These are phyloP conservation scores for Plantago major DNA, from an alignment of 257 asterid species.

Conservation along the genomic window DNA sequence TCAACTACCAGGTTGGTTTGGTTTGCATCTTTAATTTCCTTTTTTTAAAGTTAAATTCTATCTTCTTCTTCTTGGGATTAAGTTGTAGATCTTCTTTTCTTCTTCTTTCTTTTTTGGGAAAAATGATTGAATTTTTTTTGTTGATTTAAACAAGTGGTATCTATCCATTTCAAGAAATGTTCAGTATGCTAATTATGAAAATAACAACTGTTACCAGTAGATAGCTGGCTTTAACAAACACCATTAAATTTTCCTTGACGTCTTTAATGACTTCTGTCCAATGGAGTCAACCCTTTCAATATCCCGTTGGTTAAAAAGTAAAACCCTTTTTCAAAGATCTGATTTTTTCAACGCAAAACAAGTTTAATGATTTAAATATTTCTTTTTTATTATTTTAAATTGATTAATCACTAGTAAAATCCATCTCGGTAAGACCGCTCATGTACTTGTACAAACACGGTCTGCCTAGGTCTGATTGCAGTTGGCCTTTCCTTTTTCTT, in stretches of 20 bases:
- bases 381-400: not conserved
- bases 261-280: conserved; percentile 8
- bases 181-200: not conserved
- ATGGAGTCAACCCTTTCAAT: conserved; percentile 11
- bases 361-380: not conserved
- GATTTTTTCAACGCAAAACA: not conserved
- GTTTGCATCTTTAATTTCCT: not conserved
- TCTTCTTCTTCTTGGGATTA: no score
- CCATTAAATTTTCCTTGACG: conserved; percentile 15
- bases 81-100: not conserved
- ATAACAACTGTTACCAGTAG: not conserved
- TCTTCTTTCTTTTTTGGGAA: not conserved
- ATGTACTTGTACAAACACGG: not conserved
- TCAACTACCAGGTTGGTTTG: conserved; percentile 11
- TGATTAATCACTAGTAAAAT: not conserved
- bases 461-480: not conserved
- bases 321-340: conserved; percentile 7
- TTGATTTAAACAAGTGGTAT: not conserved
- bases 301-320: conserved; percentile 13
- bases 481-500: not conserved
- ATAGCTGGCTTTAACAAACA: conserved; percentile 9
- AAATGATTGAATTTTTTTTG: not conserved
- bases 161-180: conserved; percentile 7
- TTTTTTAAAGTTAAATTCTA: not conserved
- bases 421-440: conserved; percentile 12